phyloP scores from a whole-genome alignment of 257 asterid genomes.

The Ilex aquifolium region DNA sequence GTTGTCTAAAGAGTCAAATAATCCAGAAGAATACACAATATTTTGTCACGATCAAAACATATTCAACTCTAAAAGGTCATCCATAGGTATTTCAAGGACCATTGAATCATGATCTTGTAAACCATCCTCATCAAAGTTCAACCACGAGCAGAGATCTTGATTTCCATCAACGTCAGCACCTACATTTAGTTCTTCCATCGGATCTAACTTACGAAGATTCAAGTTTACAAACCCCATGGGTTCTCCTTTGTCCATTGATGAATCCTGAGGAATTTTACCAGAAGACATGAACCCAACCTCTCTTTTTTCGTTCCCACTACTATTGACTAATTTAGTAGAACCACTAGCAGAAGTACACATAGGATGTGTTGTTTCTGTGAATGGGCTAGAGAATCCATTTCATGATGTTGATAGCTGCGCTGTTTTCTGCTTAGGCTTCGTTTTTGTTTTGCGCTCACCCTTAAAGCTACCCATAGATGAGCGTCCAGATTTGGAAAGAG shows the following conservation, averaged over 20 bases:
- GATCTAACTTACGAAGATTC: slow-evolving; percentile 51
- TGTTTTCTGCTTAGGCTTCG: not conserved
- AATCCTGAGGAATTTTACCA: slow-evolving; percentile 27
- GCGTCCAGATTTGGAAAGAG: too few relatives aligned
- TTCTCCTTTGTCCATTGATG: slow-evolving; percentile 33
- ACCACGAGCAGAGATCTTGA: slow-evolving; percentile 82
- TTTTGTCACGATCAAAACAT: slow-evolving; percentile 42
- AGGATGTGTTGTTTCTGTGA: slow-evolving; percentile 11
- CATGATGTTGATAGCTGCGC: not conserved
- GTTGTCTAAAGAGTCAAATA: slow-evolving; percentile 35
- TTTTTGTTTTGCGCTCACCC: not conserved
- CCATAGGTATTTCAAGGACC: slow-evolving; percentile 91
- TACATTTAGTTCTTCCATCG: too few relatives aligned
- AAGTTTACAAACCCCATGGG: slow-evolving; percentile 28
- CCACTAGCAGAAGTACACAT: slow-evolving; percentile 31
- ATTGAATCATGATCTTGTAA: slow-evolving; percentile 51
- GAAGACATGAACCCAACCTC: slow-evolving; percentile 49
- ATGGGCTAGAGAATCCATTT: too few relatives aligned
- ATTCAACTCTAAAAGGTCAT: slow-evolving; percentile 67
- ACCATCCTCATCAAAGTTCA: slow-evolving; percentile 79
- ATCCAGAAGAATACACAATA: slow-evolving; percentile 57
- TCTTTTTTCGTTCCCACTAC: slow-evolving; percentile 36
- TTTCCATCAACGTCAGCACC: slow-evolving; percentile 62
- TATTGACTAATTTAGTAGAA: slow-evolving; percentile 39
- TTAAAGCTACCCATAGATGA: not conserved